phyloP scores from a whole-genome alignment of 352 stramenopile species.

The Phytopythium boreale region DNA sequence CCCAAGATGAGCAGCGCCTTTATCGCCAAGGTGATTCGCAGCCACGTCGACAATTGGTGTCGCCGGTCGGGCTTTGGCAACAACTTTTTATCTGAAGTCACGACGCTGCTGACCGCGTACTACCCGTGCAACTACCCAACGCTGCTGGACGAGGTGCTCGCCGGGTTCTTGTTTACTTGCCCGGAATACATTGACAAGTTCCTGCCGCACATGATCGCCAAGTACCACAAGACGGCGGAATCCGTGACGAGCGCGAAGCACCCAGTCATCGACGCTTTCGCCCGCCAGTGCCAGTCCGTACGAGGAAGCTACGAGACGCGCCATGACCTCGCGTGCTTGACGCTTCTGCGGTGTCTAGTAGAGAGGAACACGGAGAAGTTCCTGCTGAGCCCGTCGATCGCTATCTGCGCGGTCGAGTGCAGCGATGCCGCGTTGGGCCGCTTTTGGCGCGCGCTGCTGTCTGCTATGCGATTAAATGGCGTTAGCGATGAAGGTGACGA shows the following conservation, averaged over 20 bases:
- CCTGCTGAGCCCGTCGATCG: slow-evolving; percentile 72
- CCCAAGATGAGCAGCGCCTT: slow-evolving; percentile 48
- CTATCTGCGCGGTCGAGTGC: slow-evolving; percentile 52
- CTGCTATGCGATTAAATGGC: slow-evolving; percentile 9
- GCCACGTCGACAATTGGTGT: slow-evolving; percentile 76
- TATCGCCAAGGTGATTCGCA: slow-evolving; percentile 43
- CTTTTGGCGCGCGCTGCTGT: slow-evolving; percentile 49
- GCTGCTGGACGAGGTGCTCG: slow-evolving; percentile 78
- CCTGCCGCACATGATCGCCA: slow-evolving; percentile 66
- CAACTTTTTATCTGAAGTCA: slow-evolving; percentile 68
- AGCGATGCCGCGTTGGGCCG: slow-evolving; percentile 44
- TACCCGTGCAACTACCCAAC: slow-evolving; percentile 82
- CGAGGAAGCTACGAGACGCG: slow-evolving; percentile 17
- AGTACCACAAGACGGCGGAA: slow-evolving; percentile 61
- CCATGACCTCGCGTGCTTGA: slow-evolving; percentile 64
- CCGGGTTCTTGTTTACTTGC: slow-evolving; percentile 69
- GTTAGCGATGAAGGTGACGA: slow-evolving; percentile 13
- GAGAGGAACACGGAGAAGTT: slow-evolving; percentile 77
- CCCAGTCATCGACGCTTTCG: slow-evolving; percentile 64
- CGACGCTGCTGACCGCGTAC: slow-evolving; percentile 69
- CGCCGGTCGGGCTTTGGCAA: slow-evolving; percentile 55
- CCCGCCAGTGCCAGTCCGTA: slow-evolving; percentile 9
- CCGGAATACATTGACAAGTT: slow-evolving; percentile 72
- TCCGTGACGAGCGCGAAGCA: slow-evolving; percentile 58
- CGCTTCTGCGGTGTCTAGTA: slow-evolving; percentile 70